Percentiles rank a stretch among this genome's conserved stretches.
Evolutionary conservation across 1,139 yeast genomes (phyloP).

Genomic region (Suhomyces chickasaworum): DNA sequence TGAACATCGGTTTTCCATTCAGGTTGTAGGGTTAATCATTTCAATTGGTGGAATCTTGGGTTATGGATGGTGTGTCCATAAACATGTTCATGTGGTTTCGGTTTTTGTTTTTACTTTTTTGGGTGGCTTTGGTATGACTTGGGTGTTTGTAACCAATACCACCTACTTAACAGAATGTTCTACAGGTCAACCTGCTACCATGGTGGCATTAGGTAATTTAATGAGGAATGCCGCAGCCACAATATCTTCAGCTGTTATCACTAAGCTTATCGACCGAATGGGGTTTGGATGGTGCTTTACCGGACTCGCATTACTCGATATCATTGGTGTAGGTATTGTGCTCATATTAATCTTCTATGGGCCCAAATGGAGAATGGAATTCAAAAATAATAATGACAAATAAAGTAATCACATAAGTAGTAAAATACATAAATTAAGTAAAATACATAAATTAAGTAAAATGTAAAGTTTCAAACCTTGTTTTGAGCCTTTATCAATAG

Average conservation of each 20-base stretch:
- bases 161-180: constrained; percentile 59
- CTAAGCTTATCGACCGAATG: constrained; percentile 42
- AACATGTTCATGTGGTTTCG: constrained; percentile 43
- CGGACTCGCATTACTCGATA: constrained; percentile 48
- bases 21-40: constrained; percentile 46
- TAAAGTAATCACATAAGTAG: no score
- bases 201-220: constrained; percentile 58
- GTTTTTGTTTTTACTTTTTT: constrained; percentile 49
- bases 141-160: constrained; percentile 60
- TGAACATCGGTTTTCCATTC: constrained; percentile 50
- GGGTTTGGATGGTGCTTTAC: constrained; percentile 65
- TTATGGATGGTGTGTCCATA: constrained; percentile 57
- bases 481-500: no score
- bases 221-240: constrained; percentile 61
- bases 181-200: constrained; percentile 54
- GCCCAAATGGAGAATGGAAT: constrained; percentile 29
- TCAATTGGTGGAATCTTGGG: constrained; percentile 51
- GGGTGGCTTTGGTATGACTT: constrained; percentile 58
- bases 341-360: constrained; percentile 30
- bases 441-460: no score
- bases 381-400: no score
- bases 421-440: no score
- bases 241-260: constrained; percentile 51
- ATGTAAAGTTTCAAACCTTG: not conserved
- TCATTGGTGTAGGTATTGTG: constrained; percentile 34